Evolutionary conservation across 1,139 yeast species (phyloP).

Genomic region (Lodderomyces margitis): DNA sequence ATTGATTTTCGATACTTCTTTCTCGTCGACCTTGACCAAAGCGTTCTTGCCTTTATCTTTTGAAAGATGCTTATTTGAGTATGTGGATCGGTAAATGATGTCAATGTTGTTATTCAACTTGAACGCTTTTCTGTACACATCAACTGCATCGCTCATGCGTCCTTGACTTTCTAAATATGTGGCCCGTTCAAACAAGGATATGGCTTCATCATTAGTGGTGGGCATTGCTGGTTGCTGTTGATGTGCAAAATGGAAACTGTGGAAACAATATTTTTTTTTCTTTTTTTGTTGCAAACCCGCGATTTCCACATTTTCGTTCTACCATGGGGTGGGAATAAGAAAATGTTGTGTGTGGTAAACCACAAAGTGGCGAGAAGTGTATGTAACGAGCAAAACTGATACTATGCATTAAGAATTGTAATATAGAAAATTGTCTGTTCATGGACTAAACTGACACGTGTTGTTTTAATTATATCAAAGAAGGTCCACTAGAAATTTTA

Average conservation of each 20-base stretch:
- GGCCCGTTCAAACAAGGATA: slow-evolving; percentile 66
- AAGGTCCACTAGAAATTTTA: background rate
- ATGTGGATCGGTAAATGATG: slow-evolving; percentile 52
- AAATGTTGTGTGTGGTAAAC: too few species aligned
- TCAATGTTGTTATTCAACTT: slow-evolving; percentile 69
- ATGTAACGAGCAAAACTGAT: too few species aligned
- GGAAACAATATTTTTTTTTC: background rate
- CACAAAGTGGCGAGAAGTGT: too few species aligned
- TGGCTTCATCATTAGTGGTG: slow-evolving; percentile 40
- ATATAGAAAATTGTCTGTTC: too few species aligned
- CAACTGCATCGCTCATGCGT: slow-evolving; percentile 76
- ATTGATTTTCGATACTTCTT: slow-evolving; percentile 35
- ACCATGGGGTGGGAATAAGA: too few species aligned
- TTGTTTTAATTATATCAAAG: too few species aligned
- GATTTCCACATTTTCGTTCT: too few species aligned
- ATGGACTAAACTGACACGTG: too few species aligned
- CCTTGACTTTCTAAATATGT: slow-evolving; percentile 73
- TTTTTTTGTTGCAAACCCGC: background rate
- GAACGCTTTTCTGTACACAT: slow-evolving; percentile 69
- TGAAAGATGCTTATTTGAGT: slow-evolving; percentile 22
- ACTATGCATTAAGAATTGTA: too few species aligned
- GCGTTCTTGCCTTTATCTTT: slow-evolving; percentile 33
- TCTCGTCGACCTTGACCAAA: slow-evolving; percentile 30
- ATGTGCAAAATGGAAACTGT: background rate
- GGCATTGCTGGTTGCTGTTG: too few species aligned